Evolutionary conservation across 108 stramenopile genomes (phyloP).

Genomic region (Discostella pseudostelligera): DNA sequence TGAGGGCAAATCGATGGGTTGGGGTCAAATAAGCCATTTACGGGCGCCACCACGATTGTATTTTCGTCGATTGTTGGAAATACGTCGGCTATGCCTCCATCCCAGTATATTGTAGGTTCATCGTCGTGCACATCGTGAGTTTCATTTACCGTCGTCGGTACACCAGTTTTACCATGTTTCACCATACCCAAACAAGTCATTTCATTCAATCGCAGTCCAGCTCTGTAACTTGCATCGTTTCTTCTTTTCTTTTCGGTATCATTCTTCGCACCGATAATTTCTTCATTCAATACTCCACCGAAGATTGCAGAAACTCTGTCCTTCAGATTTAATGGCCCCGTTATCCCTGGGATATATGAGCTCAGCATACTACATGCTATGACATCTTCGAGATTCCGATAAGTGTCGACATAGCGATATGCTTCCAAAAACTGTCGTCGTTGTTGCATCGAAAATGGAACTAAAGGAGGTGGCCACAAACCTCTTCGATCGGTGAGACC

Average conservation of each 20-base stretch:
- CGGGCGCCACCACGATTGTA: constrained; percentile 60
- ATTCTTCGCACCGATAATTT: neutral
- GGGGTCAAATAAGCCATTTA: constrained; percentile 45
- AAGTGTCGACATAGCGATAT: constrained; percentile 63
- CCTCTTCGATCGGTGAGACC: constrained; percentile 60
- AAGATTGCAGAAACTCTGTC: constrained; percentile 25
- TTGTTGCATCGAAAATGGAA: constrained; percentile 5
- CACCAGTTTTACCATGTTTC: constrained; percentile 47
- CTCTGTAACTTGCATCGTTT: constrained; percentile 11
- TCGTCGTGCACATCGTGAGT: constrained; percentile 4
- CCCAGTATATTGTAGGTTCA: constrained; percentile 44
- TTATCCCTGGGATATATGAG: constrained; percentile 62
- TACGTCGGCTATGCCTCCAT: constrained; percentile 65
- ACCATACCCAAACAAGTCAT: constrained; percentile 49
- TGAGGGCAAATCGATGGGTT: constrained; percentile 54
- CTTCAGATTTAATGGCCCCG: constrained; percentile 43
- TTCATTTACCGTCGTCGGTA: neutral
- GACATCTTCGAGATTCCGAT: constrained; percentile 53
- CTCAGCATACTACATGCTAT: constrained; percentile 58
- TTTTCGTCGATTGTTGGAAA: constrained; percentile 59
- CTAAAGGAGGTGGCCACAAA: constrained; percentile 38
- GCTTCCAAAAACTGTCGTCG: constrained; percentile 40
- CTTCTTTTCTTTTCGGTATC: neutral
- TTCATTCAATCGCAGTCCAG: constrained; percentile 37
- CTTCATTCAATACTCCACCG: constrained; percentile 15